A percentile compares a stretch with the other conserved stretches of the same genome.
These are phyloP conservation scores for Penicillium samsonianum DNA, from an alignment of 495 filamentous ascomycete genomes.

Conservation along the genomic window DNA sequence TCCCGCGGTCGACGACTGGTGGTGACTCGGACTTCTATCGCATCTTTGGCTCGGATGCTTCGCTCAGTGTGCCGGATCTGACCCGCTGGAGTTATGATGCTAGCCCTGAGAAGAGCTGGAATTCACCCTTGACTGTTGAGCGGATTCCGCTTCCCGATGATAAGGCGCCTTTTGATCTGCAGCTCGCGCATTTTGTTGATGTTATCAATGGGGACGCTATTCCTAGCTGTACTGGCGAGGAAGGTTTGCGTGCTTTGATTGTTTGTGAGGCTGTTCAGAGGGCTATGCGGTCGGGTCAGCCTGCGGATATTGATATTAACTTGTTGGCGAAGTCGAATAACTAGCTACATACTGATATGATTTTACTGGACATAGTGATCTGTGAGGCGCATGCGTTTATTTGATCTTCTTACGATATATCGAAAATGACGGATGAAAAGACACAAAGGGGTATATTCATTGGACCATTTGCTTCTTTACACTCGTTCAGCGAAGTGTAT, in stretches of 20 bases:
- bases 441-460: slow-evolving; percentile 6
- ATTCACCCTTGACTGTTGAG: slow-evolving; percentile 31
- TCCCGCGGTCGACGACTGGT: slow-evolving; percentile 37
- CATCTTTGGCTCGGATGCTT: slow-evolving; percentile 56
- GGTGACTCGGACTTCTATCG: slow-evolving; percentile 52
- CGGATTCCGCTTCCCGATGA: slow-evolving; percentile 40
- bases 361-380: not conserved
- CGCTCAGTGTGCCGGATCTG: slow-evolving; percentile 58
- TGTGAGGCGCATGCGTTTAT: not conserved
- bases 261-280: slow-evolving; percentile 46
- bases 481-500: not conserved
- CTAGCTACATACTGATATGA: slow-evolving; percentile 1
- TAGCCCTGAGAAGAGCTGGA: slow-evolving; percentile 35
- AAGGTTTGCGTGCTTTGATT: slow-evolving; percentile 44
- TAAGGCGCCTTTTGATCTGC: slow-evolving; percentile 53
- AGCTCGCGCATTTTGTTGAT: slow-evolving; percentile 57
- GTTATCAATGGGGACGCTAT: slow-evolving; percentile 47
- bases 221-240: slow-evolving; percentile 49
- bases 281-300: slow-evolving; percentile 39
- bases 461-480: slow-evolving; percentile 2
- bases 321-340: slow-evolving; percentile 14
- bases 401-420: not conserved
- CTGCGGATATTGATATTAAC: slow-evolving; percentile 38
- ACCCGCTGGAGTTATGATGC: slow-evolving; percentile 54
- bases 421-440: not conserved